Evolutionary conservation across 352 stramenopile genomes (phyloP).

Genomic region (Phytophthora tubulina): DNA sequence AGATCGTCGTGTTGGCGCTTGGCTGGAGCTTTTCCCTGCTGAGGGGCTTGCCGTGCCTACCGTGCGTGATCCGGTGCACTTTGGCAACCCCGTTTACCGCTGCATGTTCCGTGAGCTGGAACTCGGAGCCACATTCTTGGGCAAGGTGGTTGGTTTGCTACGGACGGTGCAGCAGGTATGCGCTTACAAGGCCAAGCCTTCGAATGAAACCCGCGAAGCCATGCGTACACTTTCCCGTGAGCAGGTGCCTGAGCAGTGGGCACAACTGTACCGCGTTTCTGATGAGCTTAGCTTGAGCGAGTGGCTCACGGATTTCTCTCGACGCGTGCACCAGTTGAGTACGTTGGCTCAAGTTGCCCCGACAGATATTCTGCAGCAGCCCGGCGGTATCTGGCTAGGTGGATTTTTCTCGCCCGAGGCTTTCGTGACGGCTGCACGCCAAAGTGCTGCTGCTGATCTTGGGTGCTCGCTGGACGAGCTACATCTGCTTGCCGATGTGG

Average conservation of each 20-base stretch:
- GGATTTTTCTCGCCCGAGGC: slow-evolving; percentile 94
- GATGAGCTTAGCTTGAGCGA: slow-evolving; percentile 72
- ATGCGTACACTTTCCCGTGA: slow-evolving; percentile 84
- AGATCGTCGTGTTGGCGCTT: slow-evolving; percentile 68
- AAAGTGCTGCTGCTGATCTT: slow-evolving; percentile 85
- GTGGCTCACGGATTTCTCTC: slow-evolving; percentile 89
- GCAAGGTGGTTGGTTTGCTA: slow-evolving; percentile 75
- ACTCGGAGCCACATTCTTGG: slow-evolving; percentile 72
- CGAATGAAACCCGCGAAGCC: slow-evolving; percentile 86
- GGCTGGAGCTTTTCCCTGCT: slow-evolving; percentile 68
- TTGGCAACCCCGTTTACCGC: slow-evolving; percentile 92
- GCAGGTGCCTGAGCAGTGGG: slow-evolving; percentile 72
- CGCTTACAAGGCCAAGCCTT: slow-evolving; percentile 87
- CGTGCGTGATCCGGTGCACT: slow-evolving; percentile 64
- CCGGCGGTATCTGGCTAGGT: slow-evolving; percentile 88
- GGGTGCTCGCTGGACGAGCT: slow-evolving; percentile 91
- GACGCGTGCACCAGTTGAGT: slow-evolving; percentile 74
- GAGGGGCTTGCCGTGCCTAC: slow-evolving; percentile 51
- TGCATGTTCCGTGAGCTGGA: slow-evolving; percentile 92
- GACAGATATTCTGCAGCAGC: slow-evolving; percentile 50
- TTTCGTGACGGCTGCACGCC: slow-evolving; percentile 93
- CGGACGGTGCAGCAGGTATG: slow-evolving; percentile 79
- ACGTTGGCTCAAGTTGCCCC: slow-evolving; percentile 54
- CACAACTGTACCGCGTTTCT: slow-evolving; percentile 63
- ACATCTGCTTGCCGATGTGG: slow-evolving; percentile 80